phyloP scores from a whole-genome alignment of 2,329 filamentous ascomycete species.

The Diaporthe destruens region DNA sequence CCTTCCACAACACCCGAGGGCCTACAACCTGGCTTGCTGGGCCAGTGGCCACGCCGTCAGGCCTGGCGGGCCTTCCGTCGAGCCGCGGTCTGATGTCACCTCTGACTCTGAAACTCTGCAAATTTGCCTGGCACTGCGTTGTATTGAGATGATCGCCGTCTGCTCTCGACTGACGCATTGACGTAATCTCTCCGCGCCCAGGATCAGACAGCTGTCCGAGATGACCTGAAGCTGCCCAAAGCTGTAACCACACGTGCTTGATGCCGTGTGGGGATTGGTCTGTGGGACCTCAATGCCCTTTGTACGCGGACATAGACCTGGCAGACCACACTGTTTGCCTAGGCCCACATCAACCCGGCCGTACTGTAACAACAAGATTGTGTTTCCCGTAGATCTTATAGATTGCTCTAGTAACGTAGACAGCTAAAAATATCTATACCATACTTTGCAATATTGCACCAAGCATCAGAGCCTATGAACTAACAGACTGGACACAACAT shows the following conservation, averaged over 20 bases:
- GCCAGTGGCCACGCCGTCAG: neutral
- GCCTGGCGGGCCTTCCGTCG: slow-evolving; percentile 4
- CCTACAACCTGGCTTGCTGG: neutral
- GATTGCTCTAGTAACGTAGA: neutral
- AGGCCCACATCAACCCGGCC: slow-evolving; percentile 2
- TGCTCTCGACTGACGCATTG: slow-evolving; percentile 19
- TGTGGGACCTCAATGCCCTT: neutral
- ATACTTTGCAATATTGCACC: too few relatives aligned
- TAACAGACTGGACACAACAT: too few relatives aligned
- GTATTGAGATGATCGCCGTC: slow-evolving; percentile 26
- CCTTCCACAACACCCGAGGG: slow-evolving; percentile 14
- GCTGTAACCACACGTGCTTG: neutral
- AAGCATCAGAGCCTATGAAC: too few relatives aligned
- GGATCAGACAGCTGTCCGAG: slow-evolving; percentile 23
- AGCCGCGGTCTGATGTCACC: slow-evolving; percentile 30
- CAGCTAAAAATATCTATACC: neutral
- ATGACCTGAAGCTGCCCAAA: slow-evolving; percentile 4
- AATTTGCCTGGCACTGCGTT: slow-evolving; percentile 14
- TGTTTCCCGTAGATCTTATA: neutral
- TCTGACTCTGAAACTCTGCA: slow-evolving; percentile 23
- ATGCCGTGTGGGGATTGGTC: neutral
- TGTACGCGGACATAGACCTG: slow-evolving; percentile 1
- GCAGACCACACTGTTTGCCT: neutral
- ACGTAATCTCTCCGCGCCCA: slow-evolving; percentile 19
- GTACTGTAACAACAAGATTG: neutral